Percentiles rank a stretch among this genome's conserved stretches.
Evolutionary conservation across 1,284 basidiomycete genomes (phyloP).

Genomic region (Neotropicomus parvogracilis): DNA sequence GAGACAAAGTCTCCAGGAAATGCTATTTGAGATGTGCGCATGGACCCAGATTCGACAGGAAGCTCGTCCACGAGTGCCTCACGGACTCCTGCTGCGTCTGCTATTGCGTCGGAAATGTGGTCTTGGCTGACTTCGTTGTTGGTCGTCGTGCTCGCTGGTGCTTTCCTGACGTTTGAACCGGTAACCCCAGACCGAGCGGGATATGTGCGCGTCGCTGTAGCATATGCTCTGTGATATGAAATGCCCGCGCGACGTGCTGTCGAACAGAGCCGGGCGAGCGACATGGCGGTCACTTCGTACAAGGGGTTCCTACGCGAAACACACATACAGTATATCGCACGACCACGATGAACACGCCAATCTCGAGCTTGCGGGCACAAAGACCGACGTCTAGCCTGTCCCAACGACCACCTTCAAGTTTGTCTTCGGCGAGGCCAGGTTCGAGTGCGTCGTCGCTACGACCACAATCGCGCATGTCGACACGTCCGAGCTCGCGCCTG

Average conservation of each 20-base stretch:
- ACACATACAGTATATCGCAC: not conserved
- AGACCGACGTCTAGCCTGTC: constrained; percentile 35
- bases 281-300: constrained; percentile 10
- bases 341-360: constrained; percentile 23
- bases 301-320: not conserved
- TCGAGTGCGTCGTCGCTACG: constrained; percentile 41
- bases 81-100: constrained; percentile 12
- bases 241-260: constrained; percentile 4
- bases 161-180: constrained; percentile 20
- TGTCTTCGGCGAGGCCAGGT: constrained; percentile 33
- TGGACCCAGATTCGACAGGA: constrained; percentile 12
- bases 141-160: constrained; percentile 30
- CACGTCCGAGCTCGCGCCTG: constrained; percentile 48
- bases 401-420: constrained; percentile 35
- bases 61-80: constrained; percentile 6
- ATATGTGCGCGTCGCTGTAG: constrained; percentile 23
- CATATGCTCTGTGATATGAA: constrained; percentile 16
- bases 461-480: constrained; percentile 53
- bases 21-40: constrained; percentile 17
- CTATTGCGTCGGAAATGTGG: constrained; percentile 21
- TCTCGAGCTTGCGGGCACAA: constrained; percentile 16
- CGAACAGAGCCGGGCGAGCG: constrained; percentile 11
- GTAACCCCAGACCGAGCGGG: constrained; percentile 18
- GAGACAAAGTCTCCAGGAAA: constrained; percentile 29
- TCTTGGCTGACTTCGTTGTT: constrained; percentile 15